Evolutionary conservation across 176 grass and related monocot genomes (phyloP).

Genomic region (Aechmea fasciata): DNA sequence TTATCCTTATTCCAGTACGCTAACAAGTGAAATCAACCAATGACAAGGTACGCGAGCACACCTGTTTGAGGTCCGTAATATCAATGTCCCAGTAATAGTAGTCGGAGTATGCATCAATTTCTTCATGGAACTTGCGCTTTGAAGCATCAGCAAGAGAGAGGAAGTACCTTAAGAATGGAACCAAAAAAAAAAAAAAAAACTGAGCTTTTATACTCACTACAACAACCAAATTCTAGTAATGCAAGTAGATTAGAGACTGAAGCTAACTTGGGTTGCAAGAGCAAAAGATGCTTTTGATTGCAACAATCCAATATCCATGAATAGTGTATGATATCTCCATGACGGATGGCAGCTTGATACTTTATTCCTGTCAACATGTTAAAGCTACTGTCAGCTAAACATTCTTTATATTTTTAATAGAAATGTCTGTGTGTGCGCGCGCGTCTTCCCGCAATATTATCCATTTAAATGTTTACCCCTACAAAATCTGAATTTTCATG

Average conservation of each 20-base stretch:
- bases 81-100: slow-evolving; percentile 86
- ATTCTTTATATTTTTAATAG: neutral
- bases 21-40: neutral
- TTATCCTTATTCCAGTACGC: no score
- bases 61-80: slow-evolving; percentile 76
- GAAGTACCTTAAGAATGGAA: slow-evolving; percentile 42
- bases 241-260: neutral
- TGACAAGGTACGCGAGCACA: slow-evolving; percentile 9
- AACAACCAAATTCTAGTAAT: neutral
- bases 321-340: slow-evolving; percentile 83
- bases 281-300: slow-evolving; percentile 63
- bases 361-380: slow-evolving; percentile 56
- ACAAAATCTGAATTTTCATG: no score
- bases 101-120: slow-evolving; percentile 70
- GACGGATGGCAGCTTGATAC: slow-evolving; percentile 60
- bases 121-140: slow-evolving; percentile 59
- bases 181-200: neutral
- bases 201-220: neutral
- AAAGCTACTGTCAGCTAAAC: slow-evolving; percentile 13
- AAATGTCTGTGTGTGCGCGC: no score
- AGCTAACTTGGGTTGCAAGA: slow-evolving; percentile 72
- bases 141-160: slow-evolving; percentile 70
- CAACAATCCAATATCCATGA: slow-evolving; percentile 89
- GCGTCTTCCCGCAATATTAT: no score
- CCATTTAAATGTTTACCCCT: no score